Evolutionary conservation across 2,329 filamentous ascomycete species (phyloP).

Genomic region (Calcarisporium arbuscula): DNA sequence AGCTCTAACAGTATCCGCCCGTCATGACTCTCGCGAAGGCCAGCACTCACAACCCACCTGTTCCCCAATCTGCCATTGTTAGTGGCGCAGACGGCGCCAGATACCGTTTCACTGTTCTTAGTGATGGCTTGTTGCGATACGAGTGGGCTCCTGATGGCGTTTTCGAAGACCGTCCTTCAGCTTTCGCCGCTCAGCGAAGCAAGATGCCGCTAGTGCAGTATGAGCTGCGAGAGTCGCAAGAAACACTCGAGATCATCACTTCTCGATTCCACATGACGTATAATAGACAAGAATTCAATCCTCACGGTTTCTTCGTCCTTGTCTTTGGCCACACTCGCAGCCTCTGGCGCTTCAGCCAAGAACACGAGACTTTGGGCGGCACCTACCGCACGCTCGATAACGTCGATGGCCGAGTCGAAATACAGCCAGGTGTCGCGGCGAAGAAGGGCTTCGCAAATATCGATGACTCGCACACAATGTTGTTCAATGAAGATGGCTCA

Average conservation of each 20-base stretch:
- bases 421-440: conserved; percentile 46
- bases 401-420: conserved; percentile 41
- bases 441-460: conserved; percentile 43
- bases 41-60: too few relatives aligned
- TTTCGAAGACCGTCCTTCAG: conserved; percentile 58
- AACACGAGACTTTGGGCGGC: conserved; percentile 33
- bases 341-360: conserved; percentile 43
- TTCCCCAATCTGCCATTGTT: too few relatives aligned
- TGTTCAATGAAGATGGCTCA: conserved; percentile 48
- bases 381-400: conserved; percentile 50
- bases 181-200: conserved; percentile 50
- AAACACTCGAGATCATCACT: conserved; percentile 49
- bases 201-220: conserved; percentile 38
- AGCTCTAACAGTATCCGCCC: too few relatives aligned
- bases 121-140: conserved; percentile 50
- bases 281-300: conserved; percentile 48
- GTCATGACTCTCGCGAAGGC: too few relatives aligned
- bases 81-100: conserved; percentile 18
- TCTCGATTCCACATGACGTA: conserved; percentile 50
- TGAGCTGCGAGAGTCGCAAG: conserved; percentile 37
- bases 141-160: conserved; percentile 54
- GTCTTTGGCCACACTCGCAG: conserved; percentile 34
- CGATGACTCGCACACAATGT: conserved; percentile 50
- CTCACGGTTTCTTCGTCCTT: conserved; percentile 39
- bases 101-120: conserved; percentile 55